phyloP scores from a whole-genome alignment of 2,329 filamentous ascomycete genomes.

The Waltergamsia citrina region DNA sequence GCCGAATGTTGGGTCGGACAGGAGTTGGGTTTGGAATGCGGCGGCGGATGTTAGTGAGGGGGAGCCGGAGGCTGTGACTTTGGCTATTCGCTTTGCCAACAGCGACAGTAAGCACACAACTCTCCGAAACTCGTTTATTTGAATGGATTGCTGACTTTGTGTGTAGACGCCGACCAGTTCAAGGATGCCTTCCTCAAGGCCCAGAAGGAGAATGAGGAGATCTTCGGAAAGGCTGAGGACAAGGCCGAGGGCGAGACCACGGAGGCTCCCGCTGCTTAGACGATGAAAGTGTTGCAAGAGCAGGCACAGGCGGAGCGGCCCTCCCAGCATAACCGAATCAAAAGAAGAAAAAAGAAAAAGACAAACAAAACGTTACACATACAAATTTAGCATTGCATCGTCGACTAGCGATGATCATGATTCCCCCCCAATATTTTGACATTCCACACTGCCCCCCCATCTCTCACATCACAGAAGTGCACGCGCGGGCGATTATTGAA shows the following conservation, averaged over 20 bases:
- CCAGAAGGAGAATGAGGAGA: conserved; percentile 86
- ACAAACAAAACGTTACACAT: too few species aligned
- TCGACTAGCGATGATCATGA: not conserved
- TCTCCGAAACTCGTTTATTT: not conserved
- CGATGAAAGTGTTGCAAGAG: too few species aligned
- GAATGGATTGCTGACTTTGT: not conserved
- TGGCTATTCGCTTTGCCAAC: conserved; percentile 97
- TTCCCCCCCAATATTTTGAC: conserved; percentile 1
- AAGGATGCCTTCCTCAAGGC: conserved; percentile 97
- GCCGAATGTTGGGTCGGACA: conserved; percentile 94
- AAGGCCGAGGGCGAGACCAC: conserved; percentile 11
- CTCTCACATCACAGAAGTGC: not conserved
- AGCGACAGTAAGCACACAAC: conserved; percentile 78
- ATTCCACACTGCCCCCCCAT: not conserved
- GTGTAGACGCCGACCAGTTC: conserved; percentile 90
- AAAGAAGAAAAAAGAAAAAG: too few species aligned
- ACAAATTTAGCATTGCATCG: not conserved
- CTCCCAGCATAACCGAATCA: too few species aligned
- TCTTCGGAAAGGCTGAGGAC: conserved; percentile 50
- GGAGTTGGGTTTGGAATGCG: conserved; percentile 99
- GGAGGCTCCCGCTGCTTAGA: conserved; percentile 12
- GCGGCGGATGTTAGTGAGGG: conserved; percentile 97
- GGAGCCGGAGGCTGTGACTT: conserved; percentile 88
- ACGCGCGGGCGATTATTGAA: too few species aligned
- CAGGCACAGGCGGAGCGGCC: too few species aligned